These are phyloP conservation scores for Hemisphaericaspora xylofermentans DNA, from an alignment of 1,139 yeast species.

Conservation along the genomic window DNA sequence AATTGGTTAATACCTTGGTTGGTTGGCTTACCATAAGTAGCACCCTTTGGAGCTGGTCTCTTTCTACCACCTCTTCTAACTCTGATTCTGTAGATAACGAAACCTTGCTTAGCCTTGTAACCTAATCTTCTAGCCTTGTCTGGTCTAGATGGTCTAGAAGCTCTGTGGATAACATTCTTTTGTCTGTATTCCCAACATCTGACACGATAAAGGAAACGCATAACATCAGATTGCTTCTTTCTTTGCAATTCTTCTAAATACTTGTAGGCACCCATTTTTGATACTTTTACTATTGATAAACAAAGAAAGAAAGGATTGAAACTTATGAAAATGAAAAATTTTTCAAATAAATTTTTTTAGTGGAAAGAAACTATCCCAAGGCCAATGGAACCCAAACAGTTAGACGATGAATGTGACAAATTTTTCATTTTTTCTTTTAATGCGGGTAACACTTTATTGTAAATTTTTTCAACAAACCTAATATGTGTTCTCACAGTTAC, in stretches of 20 bases:
- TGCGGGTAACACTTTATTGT: slow-evolving; percentile 2
- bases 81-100: slow-evolving; percentile 96
- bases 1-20: slow-evolving; percentile 99
- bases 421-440: background rate
- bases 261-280: slow-evolving; percentile 98
- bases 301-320: slow-evolving; percentile 2
- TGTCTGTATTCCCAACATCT: slow-evolving; percentile 99
- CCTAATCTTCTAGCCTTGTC: slow-evolving; percentile 99
- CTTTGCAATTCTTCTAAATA: slow-evolving; percentile 99
- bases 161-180: slow-evolving; percentile 98
- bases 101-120: slow-evolving; percentile 99
- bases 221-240: slow-evolving; percentile 99
- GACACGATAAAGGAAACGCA: slow-evolving; percentile 98
- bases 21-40: slow-evolving; percentile 99
- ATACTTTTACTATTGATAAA: slow-evolving; percentile 7
- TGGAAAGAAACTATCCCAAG: background rate
- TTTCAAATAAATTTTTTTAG: slow-evolving; percentile 1
- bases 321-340: slow-evolving; percentile 1
- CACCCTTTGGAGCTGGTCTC: slow-evolving; percentile 99
- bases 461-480: background rate
- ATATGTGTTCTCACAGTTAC: background rate
- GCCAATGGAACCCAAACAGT: too few relatives aligned
- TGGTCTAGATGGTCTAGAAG: slow-evolving; percentile 98
- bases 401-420: too few relatives aligned
- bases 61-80: slow-evolving; percentile 99